phyloP scores from a whole-genome alignment of 345 rosid genomes.

The Arabidopsis thaliana region TAIR10.1 NC_003074.8:5084001-5084500 shows the following conservation, averaged over 20 bases:
- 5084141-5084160: slow-evolving; percentile 39
- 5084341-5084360: slow-evolving; percentile 17
- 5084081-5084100: slow-evolving; percentile 38
- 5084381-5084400: slow-evolving; percentile 40
- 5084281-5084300: slow-evolving; percentile 29
- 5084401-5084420: slow-evolving; percentile 58
- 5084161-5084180: slow-evolving; percentile 32
- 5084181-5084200: slow-evolving; percentile 30
- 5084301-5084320: slow-evolving; percentile 6
- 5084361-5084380: slow-evolving; percentile 34
- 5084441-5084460: slow-evolving; percentile 43
- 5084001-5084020: slow-evolving; percentile 62
- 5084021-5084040: slow-evolving; percentile 83
- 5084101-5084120: slow-evolving; percentile 34
- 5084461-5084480: slow-evolving; percentile 47
- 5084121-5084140: slow-evolving; percentile 50
- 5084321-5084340: neutral
- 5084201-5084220: slow-evolving; percentile 38
- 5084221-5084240: slow-evolving; percentile 41
- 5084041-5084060: slow-evolving; percentile 54
- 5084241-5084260: slow-evolving; percentile 43
- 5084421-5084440: slow-evolving; percentile 47
- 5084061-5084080: slow-evolving; percentile 30
- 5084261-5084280: slow-evolving; percentile 39
- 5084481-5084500: slow-evolving; percentile 50